phyloP scores from a whole-genome alignment of 106 monocot genomes.

The Gastrodia elata region DNA sequence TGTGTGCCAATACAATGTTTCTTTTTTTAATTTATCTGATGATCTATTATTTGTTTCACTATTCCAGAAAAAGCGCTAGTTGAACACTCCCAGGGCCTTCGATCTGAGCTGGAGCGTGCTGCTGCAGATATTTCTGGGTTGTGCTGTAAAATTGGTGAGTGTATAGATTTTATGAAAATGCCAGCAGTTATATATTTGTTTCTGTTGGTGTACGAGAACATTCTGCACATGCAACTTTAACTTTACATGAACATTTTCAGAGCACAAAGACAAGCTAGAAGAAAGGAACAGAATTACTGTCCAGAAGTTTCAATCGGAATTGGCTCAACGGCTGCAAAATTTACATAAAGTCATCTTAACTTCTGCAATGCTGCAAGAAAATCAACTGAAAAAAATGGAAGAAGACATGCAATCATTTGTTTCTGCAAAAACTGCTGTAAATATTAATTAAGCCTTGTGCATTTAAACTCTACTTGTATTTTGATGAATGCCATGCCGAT shows the following conservation, averaged over 20 bases:
- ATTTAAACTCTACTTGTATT: background rate
- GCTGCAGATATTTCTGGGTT: constrained; percentile 59
- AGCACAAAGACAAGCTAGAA: constrained; percentile 65
- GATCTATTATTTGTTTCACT: background rate
- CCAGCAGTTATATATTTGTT: background rate
- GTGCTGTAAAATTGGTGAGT: constrained; percentile 72
- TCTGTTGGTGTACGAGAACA: background rate
- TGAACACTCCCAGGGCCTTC: constrained; percentile 46
- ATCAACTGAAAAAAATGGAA: constrained; percentile 58
- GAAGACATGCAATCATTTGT: constrained; percentile 52
- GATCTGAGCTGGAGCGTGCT: constrained; percentile 56
- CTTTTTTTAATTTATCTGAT: background rate
- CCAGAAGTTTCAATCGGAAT: constrained; percentile 40
- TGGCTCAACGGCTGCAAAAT: constrained; percentile 42
- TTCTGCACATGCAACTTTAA: background rate
- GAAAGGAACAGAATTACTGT: constrained; percentile 45
- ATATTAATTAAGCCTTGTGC: background rate
- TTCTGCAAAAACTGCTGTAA: constrained; percentile 44
- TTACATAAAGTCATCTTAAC: constrained; percentile 47
- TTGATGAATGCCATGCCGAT: too few relatives aligned
- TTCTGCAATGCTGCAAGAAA: constrained; percentile 61
- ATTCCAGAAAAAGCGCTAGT: constrained; percentile 53
- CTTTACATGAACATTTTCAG: constrained; percentile 24
- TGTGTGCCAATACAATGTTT: background rate
- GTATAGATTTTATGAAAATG: background rate